Evolutionary conservation across 495 filamentous ascomycete species (phyloP).

Genomic region (Saxispiralis lemnorum): DNA sequence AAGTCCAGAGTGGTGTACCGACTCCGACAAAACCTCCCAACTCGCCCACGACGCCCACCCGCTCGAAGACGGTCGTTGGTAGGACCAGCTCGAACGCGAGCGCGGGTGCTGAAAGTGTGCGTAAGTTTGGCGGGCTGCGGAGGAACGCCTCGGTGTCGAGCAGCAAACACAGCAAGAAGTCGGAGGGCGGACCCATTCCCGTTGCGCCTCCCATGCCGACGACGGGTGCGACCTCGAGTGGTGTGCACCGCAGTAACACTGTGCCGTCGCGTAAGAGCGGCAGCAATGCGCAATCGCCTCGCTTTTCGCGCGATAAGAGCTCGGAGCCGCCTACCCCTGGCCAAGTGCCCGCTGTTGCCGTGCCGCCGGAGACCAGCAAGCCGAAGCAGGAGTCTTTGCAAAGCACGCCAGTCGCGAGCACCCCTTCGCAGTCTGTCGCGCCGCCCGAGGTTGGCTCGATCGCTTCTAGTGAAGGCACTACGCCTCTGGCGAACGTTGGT

Average conservation of each 20-base stretch:
- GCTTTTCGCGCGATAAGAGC: slow-evolving; percentile 31
- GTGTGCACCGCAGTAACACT: slow-evolving; percentile 82
- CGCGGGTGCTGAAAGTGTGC: slow-evolving; percentile 66
- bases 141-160: slow-evolving; percentile 60
- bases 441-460: slow-evolving; percentile 12
- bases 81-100: slow-evolving; percentile 77
- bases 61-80: slow-evolving; percentile 38
- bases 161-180: slow-evolving; percentile 50
- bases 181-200: slow-evolving; percentile 51
- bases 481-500: slow-evolving; percentile 9
- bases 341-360: neutral
- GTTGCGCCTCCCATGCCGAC: slow-evolving; percentile 44
- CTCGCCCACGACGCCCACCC: slow-evolving; percentile 35
- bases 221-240: slow-evolving; percentile 31
- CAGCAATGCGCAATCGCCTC: slow-evolving; percentile 33
- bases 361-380: neutral
- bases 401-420: slow-evolving; percentile 7
- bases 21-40: slow-evolving; percentile 33
- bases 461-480: slow-evolving; percentile 17
- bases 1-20: slow-evolving; percentile 46
- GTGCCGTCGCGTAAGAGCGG: slow-evolving; percentile 75
- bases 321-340: slow-evolving; percentile 24
- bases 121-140: slow-evolving; percentile 57
- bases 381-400: slow-evolving; percentile 9
- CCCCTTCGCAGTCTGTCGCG: slow-evolving; percentile 2